phyloP scores from a whole-genome alignment of 192 early-diverging fungal genomes.

The Coemansia sp. region DNA sequence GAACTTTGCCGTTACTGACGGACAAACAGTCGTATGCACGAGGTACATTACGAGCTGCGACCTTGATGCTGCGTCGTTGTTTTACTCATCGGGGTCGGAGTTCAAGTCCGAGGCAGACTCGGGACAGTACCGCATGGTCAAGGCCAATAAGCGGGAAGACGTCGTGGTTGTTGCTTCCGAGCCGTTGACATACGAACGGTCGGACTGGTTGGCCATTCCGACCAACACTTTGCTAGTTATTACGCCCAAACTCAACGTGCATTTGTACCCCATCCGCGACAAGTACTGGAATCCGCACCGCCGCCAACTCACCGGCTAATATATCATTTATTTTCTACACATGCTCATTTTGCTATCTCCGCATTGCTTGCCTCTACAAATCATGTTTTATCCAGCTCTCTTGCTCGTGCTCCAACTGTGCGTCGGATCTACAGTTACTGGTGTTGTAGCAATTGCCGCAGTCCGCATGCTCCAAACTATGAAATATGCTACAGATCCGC shows the following conservation, averaged over 20 bases:
- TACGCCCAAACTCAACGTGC: slow-evolving; percentile 73
- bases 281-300: slow-evolving; percentile 57
- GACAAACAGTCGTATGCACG: slow-evolving; percentile 72
- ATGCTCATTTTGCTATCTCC: neutral
- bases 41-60: slow-evolving; percentile 70
- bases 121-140: slow-evolving; percentile 71
- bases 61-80: slow-evolving; percentile 71
- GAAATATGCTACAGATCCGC: slow-evolving; percentile 35
- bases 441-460: slow-evolving; percentile 13
- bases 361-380: neutral
- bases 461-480: neutral
- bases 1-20: slow-evolving; percentile 85
- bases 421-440: slow-evolving; percentile 16
- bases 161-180: slow-evolving; percentile 79
- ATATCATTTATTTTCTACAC: neutral
- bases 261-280: slow-evolving; percentile 73
- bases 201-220: slow-evolving; percentile 79
- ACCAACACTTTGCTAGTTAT: slow-evolving; percentile 74
- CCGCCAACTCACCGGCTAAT: slow-evolving; percentile 6
- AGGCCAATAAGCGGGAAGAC: slow-evolving; percentile 70
- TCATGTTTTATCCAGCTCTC: neutral
- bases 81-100: slow-evolving; percentile 76
- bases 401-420: slow-evolving; percentile 19
- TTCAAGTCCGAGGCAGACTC: slow-evolving; percentile 59
- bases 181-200: slow-evolving; percentile 77